These are phyloP conservation scores for Claviceps sp. DNA, from an alignment of 2,329 filamentous ascomycete species.

Conservation along the genomic window DNA sequence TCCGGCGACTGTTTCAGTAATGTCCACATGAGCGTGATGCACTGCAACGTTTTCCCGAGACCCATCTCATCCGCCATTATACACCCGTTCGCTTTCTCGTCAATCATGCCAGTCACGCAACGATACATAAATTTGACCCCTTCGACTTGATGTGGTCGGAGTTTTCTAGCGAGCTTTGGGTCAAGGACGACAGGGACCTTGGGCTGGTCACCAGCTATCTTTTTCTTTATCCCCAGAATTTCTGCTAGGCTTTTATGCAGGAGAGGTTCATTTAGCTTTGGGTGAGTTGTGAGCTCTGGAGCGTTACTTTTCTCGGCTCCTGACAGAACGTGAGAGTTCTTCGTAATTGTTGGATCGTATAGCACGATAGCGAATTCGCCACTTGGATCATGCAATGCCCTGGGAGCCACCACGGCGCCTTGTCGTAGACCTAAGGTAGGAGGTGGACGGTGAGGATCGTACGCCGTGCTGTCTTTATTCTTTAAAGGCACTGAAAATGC, in stretches of 20 bases:
- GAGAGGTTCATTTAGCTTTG: constrained; percentile 60
- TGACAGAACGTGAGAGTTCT: constrained; percentile 46
- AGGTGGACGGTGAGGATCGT: constrained; percentile 68
- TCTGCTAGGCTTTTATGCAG: constrained; percentile 93
- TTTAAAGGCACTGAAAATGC: constrained; percentile 75
- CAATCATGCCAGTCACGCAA: constrained; percentile 90
- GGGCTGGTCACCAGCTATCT: constrained; percentile 64
- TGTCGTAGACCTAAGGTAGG: constrained; percentile 77
- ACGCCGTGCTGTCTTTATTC: constrained; percentile 60
- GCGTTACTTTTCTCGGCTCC: constrained; percentile 21
- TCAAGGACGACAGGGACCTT: constrained; percentile 97
- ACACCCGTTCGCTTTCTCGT: constrained; percentile 85
- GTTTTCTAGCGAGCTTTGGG: constrained; percentile 71
- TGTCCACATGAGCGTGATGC: constrained; percentile 94
- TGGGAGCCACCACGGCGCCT: constrained; percentile 74
- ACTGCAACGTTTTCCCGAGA: constrained; percentile 91
- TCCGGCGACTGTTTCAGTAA: constrained; percentile 89
- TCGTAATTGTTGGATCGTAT: constrained; percentile 87
- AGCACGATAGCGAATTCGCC: constrained; percentile 95
- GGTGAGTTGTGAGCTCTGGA: constrained; percentile 20
- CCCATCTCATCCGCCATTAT: constrained; percentile 99
- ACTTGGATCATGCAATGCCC: constrained; percentile 82
- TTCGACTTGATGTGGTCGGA: constrained; percentile 93
- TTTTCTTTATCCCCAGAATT: constrained; percentile 87
- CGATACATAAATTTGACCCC: constrained; percentile 96